A percentile compares a stretch with the other conserved stretches of the same genome.
These are phyloP conservation scores for Neolentinus lepideus DNA, from an alignment of 1,284 basidiomycete species.

Conservation along the genomic window DNA sequence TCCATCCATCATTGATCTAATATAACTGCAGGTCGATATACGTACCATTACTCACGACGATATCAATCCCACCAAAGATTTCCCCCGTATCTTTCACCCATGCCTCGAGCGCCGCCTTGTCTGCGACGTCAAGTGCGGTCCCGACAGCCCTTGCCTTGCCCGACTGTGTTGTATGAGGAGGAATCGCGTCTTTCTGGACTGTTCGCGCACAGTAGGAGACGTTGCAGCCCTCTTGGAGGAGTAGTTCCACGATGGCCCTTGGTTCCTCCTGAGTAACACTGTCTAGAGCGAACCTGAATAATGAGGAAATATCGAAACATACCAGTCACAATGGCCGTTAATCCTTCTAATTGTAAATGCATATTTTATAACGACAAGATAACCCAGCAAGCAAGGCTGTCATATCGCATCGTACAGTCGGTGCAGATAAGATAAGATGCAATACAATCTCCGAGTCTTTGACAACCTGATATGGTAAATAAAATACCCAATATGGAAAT, in stretches of 20 bases:
- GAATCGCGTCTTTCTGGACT: not conserved
- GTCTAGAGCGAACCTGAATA: not conserved
- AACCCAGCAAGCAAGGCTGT: not conserved
- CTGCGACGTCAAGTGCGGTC: conserved; percentile 5
- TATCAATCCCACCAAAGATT: conserved; percentile 6
- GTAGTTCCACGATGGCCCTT: conserved; percentile 7
- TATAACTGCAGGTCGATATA: not conserved
- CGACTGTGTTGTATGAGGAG: not conserved
- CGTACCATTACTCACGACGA: conserved; percentile 7
- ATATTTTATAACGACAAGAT: not conserved
- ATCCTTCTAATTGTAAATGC: not conserved
- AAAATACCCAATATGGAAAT: too few relatives aligned
- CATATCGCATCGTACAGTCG: too few relatives aligned
- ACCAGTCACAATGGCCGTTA: not conserved
- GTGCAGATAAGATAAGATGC: too few relatives aligned
- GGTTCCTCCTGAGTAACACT: not conserved
- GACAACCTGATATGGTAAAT: too few relatives aligned
- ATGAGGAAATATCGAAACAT: not conserved
- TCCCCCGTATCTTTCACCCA: conserved; percentile 5
- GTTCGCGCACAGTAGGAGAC: conserved; percentile 7
- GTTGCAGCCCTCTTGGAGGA: conserved; percentile 7
- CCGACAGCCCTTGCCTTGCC: not conserved
- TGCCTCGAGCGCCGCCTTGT: conserved; percentile 5
- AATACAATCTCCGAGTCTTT: too few relatives aligned
- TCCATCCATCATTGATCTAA: not conserved